These are phyloP conservation scores for Aureobasidium sp. DNA, from an alignment of 2,329 filamentous ascomycete species.

Conservation along the genomic window DNA sequence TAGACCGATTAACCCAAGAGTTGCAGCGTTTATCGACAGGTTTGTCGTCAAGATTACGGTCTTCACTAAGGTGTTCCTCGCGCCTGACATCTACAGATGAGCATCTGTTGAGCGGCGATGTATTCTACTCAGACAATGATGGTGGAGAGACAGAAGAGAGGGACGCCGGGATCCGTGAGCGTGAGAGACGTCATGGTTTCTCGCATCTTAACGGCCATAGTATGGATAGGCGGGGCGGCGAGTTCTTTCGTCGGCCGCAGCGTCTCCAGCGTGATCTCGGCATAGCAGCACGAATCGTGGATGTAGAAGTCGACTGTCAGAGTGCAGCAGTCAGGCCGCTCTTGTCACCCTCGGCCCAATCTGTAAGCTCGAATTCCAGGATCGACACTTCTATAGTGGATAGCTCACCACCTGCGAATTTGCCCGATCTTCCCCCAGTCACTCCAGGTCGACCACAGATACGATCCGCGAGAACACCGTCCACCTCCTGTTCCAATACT, in stretches of 20 bases:
- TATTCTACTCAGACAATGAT: slow-evolving; percentile 1
- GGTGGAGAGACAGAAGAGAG: background rate
- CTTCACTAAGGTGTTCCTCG: background rate
- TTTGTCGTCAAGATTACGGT: background rate
- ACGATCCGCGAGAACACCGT: background rate
- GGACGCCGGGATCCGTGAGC: background rate
- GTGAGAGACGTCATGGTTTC: background rate
- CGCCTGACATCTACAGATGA: background rate
- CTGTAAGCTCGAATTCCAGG: background rate
- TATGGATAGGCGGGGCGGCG: background rate
- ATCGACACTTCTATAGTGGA: background rate
- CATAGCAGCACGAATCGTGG: background rate
- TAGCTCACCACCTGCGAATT: background rate
- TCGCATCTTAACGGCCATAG: background rate
- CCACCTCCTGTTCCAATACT: background rate
- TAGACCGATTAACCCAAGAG: slow-evolving; percentile 27
- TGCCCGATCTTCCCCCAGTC: background rate
- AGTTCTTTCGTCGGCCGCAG: background rate
- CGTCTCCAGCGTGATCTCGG: background rate
- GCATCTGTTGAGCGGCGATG: background rate
- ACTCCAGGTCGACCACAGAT: background rate
- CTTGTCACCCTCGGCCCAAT: background rate
- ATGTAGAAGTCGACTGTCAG: background rate
- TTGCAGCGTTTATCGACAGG: slow-evolving; percentile 23
- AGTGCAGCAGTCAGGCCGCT: background rate